These are phyloP conservation scores for Penicillium sp. DNA, from an alignment of 2,329 filamentous ascomycete species.

Conservation along the genomic window DNA sequence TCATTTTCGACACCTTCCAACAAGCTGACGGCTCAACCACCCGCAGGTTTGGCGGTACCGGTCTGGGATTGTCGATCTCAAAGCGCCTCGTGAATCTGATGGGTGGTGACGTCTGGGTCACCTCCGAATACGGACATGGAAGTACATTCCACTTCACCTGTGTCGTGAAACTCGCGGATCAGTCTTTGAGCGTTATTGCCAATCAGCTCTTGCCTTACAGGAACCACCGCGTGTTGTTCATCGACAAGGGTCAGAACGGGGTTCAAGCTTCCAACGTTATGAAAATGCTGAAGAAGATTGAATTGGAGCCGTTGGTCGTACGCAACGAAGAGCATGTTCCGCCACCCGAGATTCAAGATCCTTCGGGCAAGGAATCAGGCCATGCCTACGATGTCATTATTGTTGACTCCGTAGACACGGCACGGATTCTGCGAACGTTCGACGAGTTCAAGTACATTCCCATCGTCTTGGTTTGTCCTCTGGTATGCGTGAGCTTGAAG, in stretches of 20 bases:
- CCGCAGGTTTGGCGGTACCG: conserved; percentile 90
- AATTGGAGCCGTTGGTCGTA: conserved; percentile 79
- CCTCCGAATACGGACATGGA: conserved; percentile 83
- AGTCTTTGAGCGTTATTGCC: conserved; percentile 72
- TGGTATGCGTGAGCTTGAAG: conserved; percentile 88
- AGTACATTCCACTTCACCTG: conserved; percentile 97
- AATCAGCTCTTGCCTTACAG: conserved; percentile 80
- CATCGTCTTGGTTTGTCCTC: conserved; percentile 83
- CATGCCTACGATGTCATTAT: conserved; percentile 91
- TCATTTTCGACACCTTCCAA: conserved; percentile 99
- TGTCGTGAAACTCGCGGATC: conserved; percentile 76
- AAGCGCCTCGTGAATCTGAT: conserved; percentile 93
- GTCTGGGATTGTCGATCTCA: conserved; percentile 89
- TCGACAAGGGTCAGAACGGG: conserved; percentile 81
- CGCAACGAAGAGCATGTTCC: conserved; percentile 67
- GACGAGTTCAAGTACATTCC: conserved; percentile 98
- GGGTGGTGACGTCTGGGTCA: conserved; percentile 95
- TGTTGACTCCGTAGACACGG: conserved; percentile 88
- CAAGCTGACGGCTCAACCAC: conserved; percentile 97
- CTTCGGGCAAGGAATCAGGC: conserved; percentile 45
- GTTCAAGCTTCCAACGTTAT: conserved; percentile 65
- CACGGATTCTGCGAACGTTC: conserved; percentile 75
- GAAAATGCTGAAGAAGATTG: conserved; percentile 71
- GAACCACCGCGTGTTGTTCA: conserved; percentile 87
- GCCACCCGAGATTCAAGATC: conserved; percentile 51